These are phyloP conservation scores for Fusarium sp. DNA, from an alignment of 2,329 filamentous ascomycete genomes.

Conservation along the genomic window DNA sequence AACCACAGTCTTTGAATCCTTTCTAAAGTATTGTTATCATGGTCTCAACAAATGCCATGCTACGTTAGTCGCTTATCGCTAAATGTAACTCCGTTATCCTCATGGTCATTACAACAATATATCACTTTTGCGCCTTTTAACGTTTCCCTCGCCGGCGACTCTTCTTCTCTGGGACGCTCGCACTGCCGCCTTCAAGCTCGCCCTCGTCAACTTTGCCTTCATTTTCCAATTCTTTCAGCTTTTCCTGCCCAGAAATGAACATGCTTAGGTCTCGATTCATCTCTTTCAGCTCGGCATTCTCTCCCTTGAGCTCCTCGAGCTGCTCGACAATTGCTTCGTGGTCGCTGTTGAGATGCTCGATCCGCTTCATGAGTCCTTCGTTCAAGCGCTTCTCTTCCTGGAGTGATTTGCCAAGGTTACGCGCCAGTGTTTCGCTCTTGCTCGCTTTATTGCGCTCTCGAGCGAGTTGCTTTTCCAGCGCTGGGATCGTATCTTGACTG, in stretches of 20 bases:
- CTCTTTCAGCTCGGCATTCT: slow-evolving; percentile 83
- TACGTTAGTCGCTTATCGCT: neutral
- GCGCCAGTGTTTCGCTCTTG: slow-evolving; percentile 82
- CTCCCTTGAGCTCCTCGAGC: slow-evolving; percentile 68
- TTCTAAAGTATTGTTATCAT: neutral
- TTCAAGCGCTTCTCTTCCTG: slow-evolving; percentile 91
- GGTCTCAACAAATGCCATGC: slow-evolving; percentile 1
- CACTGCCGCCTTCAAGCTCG: slow-evolving; percentile 81
- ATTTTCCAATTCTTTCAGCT: slow-evolving; percentile 79
- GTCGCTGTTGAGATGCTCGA: slow-evolving; percentile 79
- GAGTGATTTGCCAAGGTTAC: slow-evolving; percentile 80
- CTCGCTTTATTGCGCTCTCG: slow-evolving; percentile 78
- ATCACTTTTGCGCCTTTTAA: neutral
- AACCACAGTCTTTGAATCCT: neutral
- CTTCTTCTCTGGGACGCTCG: slow-evolving; percentile 75
- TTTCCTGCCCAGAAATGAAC: slow-evolving; percentile 88
- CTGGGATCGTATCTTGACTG: slow-evolving; percentile 70
- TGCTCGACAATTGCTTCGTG: slow-evolving; percentile 71
- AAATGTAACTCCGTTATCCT: neutral
- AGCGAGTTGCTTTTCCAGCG: slow-evolving; percentile 80
- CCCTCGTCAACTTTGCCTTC: slow-evolving; percentile 73
- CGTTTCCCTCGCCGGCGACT: slow-evolving; percentile 67
- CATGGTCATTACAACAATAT: neutral
- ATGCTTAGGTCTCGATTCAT: slow-evolving; percentile 90
- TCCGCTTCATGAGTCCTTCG: slow-evolving; percentile 85